Evolutionary conservation across 2,329 filamentous ascomycete species (phyloP), one percentile per base, ranked within the genome.

Genomic region (Elsinoe batatas): DNA sequence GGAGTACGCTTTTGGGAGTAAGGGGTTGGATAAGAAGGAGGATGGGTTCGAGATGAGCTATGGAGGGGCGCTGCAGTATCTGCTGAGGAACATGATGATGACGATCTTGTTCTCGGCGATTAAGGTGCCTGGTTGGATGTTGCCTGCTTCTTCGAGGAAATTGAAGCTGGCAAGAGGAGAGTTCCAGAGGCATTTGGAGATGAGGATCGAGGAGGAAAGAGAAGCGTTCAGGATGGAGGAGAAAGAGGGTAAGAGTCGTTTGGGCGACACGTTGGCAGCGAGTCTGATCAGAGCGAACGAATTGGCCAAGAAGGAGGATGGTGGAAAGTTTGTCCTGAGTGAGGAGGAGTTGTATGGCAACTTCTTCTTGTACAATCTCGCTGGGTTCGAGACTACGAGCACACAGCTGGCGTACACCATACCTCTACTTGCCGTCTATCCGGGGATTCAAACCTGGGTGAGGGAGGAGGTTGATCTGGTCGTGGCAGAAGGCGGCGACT

Each of bases 361-460:
- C 58, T 60, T 77, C 6, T 77, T 73, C 63, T 64, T 76, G 20
- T 74, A 76, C 60, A 76, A 68, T 7, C 64, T 66, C 1, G 74
- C 74, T 4, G 75, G 75, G 1, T 74, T 75, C 58, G 72, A 79
- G 57, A 75, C 73, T 0, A 77, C 75, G 0, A 74, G 75, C 2
- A 76, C 76, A 51, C 76, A 74, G 0, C 67, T 80, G 43, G 68
- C 72, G 0, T 81, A 75, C 58, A 71, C 74, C 2, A 60, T 79
- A 13, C 68, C 70, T 0, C n/a, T 50, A 11, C 46, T 80, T 0
- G 71, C 75, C 1, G 63, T 69, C 1, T 65, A 77, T 56, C 75
- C 75, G 0, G 63, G 76, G 51, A 74, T 73, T 65, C 78, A 81
- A 63, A 69, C 71, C 2, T 80, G 78, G 77, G 61, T 81, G 3